Conservation (phyloP, 2,329 filamentous ascomycete species). For the Stachybotrys chartarum region DNA sequence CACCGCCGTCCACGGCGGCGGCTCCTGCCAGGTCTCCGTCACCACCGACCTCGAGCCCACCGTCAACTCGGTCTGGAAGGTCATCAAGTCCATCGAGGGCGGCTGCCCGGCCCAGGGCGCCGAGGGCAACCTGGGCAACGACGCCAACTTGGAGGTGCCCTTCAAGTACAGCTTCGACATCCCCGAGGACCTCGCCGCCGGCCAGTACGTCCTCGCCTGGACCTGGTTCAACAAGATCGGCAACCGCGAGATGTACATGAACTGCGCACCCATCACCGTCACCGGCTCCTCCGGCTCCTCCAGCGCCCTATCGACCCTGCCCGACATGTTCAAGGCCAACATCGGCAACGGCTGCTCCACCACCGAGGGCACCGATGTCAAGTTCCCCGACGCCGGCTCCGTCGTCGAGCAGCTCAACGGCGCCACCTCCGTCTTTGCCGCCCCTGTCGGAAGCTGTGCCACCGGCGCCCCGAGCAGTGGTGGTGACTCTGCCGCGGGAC, state of each 20-base stretch:
- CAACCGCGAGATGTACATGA: conserved; percentile 97
- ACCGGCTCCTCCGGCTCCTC: conserved; percentile 43
- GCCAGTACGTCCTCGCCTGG: conserved; percentile 80
- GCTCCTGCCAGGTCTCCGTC: conserved; percentile 83
- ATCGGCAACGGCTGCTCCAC: conserved; percentile 48
- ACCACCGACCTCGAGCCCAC: conserved; percentile 69
- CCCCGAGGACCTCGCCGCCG: conserved; percentile 63
- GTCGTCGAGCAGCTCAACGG: conserved; percentile 42
- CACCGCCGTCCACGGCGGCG: conserved; percentile 76
- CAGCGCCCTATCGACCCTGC: conserved; percentile 55
- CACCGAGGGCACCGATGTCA: conserved; percentile 39
- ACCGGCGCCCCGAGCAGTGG: conserved; percentile 18
- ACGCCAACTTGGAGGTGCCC: conserved; percentile 35
- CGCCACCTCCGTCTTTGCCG: conserved; percentile 23
- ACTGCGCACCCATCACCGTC: conserved; percentile 73
- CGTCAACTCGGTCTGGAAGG: conserved; percentile 67
- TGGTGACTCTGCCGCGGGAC: not conserved
- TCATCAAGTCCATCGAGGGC: conserved; percentile 81
- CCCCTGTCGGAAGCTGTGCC: conserved; percentile 16
- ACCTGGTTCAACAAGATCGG: conserved; percentile 92
- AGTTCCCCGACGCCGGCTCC: conserved; percentile 56
- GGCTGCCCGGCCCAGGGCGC: conserved; percentile 65
- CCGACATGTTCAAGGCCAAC: conserved; percentile 64
- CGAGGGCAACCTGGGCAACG: conserved; percentile 48
- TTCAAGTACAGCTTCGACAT: conserved; percentile 63